Base-by-base conservation (phyloP, 352 stramenopile species). In the Phytophthora sojae region DNA sequence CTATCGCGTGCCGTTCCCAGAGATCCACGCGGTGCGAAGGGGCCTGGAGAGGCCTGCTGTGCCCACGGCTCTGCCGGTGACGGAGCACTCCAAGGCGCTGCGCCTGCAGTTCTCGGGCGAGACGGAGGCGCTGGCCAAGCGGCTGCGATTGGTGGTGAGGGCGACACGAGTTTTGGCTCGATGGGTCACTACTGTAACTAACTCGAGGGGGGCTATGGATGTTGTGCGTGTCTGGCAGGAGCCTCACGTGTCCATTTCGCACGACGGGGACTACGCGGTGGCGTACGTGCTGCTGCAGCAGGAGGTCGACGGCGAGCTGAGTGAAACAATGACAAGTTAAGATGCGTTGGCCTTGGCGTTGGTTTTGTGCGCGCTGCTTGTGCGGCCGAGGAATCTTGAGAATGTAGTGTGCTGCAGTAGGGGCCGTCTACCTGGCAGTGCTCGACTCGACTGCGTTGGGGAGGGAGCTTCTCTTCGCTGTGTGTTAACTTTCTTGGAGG, bases 251-350 rank as follows among this genome's bases (percentile, higher is more conserved):
- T 94, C 87, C 45, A 75, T 96, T 30, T 94, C 87, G 9, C 89
- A 96, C 50, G 89, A 96, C 60, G 76, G 83, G n/a, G 82, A 95
- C 69, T 94, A 94, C 71, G 88, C 89, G 11, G 61, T 94, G 35
- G 89, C 89, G 5, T 91, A 91, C 55, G 89, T 96, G 47, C 67
- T 96, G 19, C 71, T 96, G 25, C 79, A 92, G 57, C 85, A 92
- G 47, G 62, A 75, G 25, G 25, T 26, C 19, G 55, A 74, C 12
- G 32, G 32, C 12, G 32, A 39, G 7, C 26, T 3, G 3, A 30
- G 26, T 30, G 26, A 39, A 39, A 14, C 32, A 39, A 14, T 39
- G 26, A 30, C 26, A 30, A 30, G 2, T 7, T 39, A 1, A 39
- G 32, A 39, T 39, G 32, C 32, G 32, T 15, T 29, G 39, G 17